A percentile compares a stretch with the other conserved stretches of the same genome.
phyloP scores from a whole-genome alignment of 2,329 filamentous ascomycete genomes.

The Rachicladosporium sp. region DNA sequence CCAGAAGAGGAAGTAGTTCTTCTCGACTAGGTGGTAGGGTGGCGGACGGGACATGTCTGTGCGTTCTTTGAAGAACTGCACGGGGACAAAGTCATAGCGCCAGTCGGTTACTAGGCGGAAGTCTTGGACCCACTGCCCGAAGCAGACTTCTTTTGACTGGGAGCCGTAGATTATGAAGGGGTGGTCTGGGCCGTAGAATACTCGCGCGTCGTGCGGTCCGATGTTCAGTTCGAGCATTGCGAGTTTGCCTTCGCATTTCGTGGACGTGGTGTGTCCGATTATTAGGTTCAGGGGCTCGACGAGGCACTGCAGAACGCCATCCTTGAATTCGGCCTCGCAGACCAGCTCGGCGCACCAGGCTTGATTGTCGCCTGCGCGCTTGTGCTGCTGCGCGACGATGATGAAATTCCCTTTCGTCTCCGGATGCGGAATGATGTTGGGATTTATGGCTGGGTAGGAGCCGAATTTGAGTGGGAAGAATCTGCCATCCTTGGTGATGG shows the following conservation, averaged over 20 bases:
- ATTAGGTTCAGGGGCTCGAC: conserved; percentile 31
- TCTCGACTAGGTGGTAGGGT: conserved; percentile 38
- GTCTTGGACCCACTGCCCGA: conserved; percentile 46
- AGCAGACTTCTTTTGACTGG: conserved; percentile 42
- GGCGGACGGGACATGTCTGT: conserved; percentile 42
- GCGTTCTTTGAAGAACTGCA: conserved; percentile 26
- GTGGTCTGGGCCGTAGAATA: conserved; percentile 41
- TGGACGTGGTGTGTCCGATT: conserved; percentile 33
- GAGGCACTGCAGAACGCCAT: conserved; percentile 32
- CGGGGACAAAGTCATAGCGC: neutral
- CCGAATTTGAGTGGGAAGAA: conserved; percentile 42
- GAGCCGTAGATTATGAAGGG: conserved; percentile 45
- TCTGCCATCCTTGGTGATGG: conserved; percentile 32
- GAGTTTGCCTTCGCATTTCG: conserved; percentile 26
- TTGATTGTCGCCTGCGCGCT: conserved; percentile 13
- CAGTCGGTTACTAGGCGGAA: conserved; percentile 37
- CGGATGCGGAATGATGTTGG: conserved; percentile 48
- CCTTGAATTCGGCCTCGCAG: conserved; percentile 39
- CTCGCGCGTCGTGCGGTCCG: conserved; percentile 47
- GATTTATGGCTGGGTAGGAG: conserved; percentile 34
- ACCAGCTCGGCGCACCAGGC: conserved; percentile 33
- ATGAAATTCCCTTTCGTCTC: conserved; percentile 35
- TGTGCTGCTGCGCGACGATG: conserved; percentile 38
- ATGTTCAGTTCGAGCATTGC: conserved; percentile 31
- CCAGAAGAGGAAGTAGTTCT: conserved; percentile 55